Evolutionary conservation across 768 basidiomycete genomes (phyloP).

Genomic region (Heimioporus sp.): DNA sequence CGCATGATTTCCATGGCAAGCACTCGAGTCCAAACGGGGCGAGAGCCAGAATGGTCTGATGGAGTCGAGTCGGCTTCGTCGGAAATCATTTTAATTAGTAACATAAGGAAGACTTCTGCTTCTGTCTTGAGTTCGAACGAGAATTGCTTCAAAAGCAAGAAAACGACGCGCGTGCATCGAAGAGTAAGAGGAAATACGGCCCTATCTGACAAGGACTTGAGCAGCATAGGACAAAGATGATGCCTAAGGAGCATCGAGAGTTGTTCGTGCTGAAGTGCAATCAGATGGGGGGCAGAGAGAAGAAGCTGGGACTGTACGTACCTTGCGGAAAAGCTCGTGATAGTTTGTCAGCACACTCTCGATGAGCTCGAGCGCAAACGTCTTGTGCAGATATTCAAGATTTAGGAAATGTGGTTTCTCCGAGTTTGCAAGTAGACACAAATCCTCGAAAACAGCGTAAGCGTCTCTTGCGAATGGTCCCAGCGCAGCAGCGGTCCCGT

Average conservation of each 20-base stretch:
- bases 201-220: slow-evolving; percentile 80
- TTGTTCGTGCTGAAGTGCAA: slow-evolving; percentile 62
- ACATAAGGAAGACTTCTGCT: slow-evolving; percentile 80
- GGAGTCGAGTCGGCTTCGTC: slow-evolving; percentile 44
- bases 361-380: slow-evolving; percentile 94
- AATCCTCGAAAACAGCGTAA: slow-evolving; percentile 86
- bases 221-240: slow-evolving; percentile 86
- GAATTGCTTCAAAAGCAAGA: slow-evolving; percentile 90
- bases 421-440: slow-evolving; percentile 84
- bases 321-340: slow-evolving; percentile 80
- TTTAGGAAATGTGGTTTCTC: slow-evolving; percentile 81
- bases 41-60: slow-evolving; percentile 29
- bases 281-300: background rate
- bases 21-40: slow-evolving; percentile 86
- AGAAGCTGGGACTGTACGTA: slow-evolving; percentile 27
- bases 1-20: slow-evolving; percentile 91
- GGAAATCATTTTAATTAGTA: slow-evolving; percentile 62
- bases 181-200: slow-evolving; percentile 86
- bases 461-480: slow-evolving; percentile 81
- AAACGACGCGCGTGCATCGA: slow-evolving; percentile 90
- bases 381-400: slow-evolving; percentile 81
- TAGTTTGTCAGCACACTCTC: slow-evolving; percentile 96
- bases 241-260: slow-evolving; percentile 83
- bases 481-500: slow-evolving; percentile 61
- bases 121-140: slow-evolving; percentile 77